phyloP scores from a whole-genome alignment of 441 rosid genomes.

The Monsonia emarginata region DNA sequence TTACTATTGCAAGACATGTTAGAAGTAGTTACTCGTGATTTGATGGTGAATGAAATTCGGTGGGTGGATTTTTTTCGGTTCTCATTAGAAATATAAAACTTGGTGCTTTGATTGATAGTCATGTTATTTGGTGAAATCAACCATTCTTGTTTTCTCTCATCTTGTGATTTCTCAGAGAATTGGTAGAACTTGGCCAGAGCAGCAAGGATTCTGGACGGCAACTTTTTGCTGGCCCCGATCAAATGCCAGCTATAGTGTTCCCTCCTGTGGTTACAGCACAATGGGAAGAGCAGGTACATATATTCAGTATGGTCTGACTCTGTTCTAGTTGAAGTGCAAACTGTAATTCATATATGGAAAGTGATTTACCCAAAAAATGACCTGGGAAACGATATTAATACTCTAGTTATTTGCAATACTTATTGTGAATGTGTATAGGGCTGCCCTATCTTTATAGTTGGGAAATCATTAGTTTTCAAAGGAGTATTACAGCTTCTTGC shows the following conservation, averaged over 20 bases:
- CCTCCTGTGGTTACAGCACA: conserved; percentile 73
- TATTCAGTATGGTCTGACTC: conserved; percentile 3
- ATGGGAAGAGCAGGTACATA: conserved; percentile 88
- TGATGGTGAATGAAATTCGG: conserved; percentile 96
- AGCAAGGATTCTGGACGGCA: conserved; percentile 91
- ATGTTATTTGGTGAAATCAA: conserved; percentile 8
- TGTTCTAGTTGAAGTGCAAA: no score
- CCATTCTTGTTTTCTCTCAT: neutral
- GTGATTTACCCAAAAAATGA: no score
- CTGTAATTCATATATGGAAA: no score
- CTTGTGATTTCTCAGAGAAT: conserved; percentile 43
- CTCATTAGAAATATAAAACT: no score
- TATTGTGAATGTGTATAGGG: no score
- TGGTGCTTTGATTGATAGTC: no score
- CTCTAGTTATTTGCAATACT: no score
- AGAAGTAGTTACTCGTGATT: conserved; percentile 87
- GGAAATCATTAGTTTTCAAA: conserved; percentile 8
- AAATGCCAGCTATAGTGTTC: conserved; percentile 71
- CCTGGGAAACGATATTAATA: no score
- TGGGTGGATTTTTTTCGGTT: conserved; percentile 40
- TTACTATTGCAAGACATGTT: conserved; percentile 88
- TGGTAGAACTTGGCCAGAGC: conserved; percentile 52
- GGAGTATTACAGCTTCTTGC: conserved; percentile 5
- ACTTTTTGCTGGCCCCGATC: conserved; percentile 81
- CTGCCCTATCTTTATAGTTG: neutral